These are phyloP conservation scores for Barbarea vulgaris DNA, from an alignment of 345 rosid genomes.

Conservation along the genomic window DNA sequence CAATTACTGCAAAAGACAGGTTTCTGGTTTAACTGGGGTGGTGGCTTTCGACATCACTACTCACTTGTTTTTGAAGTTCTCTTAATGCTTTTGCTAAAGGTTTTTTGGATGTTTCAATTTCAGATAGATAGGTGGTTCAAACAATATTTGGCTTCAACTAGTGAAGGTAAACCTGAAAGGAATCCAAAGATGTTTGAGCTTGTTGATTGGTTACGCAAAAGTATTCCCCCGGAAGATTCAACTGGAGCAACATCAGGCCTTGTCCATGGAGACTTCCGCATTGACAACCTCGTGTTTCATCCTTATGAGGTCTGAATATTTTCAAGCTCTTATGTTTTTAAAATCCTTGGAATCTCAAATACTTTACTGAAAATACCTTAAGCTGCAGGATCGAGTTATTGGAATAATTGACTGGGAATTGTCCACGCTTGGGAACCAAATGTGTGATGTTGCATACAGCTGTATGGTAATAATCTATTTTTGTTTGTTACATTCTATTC, in stretches of 20 bases:
- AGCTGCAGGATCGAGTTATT: constrained; percentile 82
- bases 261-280: constrained; percentile 95
- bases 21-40: constrained; percentile 21
- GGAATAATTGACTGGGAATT: constrained; percentile 97
- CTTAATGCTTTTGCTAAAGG: neutral
- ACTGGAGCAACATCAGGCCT: constrained; percentile 70
- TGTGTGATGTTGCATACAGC: constrained; percentile 88
- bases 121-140: constrained; percentile 96
- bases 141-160: constrained; percentile 84
- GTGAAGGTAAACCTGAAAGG: constrained; percentile 72
- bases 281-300: constrained; percentile 93
- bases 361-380: neutral
- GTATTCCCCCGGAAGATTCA: constrained; percentile 79
- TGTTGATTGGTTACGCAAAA: constrained; percentile 65
- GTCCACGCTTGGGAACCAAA: constrained; percentile 96
- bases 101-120: constrained; percentile 22
- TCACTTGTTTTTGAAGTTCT: neutral
- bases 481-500: neutral
- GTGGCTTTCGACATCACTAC: neutral
- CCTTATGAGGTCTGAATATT: constrained; percentile 64
- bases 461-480: constrained; percentile 64
- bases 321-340: neutral
- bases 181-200: constrained; percentile 81
- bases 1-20: constrained; percentile 90
- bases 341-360: neutral